These are phyloP conservation scores for Solanum etuberosum DNA, from an alignment of 257 asterid species.

Conservation along the genomic window DNA sequence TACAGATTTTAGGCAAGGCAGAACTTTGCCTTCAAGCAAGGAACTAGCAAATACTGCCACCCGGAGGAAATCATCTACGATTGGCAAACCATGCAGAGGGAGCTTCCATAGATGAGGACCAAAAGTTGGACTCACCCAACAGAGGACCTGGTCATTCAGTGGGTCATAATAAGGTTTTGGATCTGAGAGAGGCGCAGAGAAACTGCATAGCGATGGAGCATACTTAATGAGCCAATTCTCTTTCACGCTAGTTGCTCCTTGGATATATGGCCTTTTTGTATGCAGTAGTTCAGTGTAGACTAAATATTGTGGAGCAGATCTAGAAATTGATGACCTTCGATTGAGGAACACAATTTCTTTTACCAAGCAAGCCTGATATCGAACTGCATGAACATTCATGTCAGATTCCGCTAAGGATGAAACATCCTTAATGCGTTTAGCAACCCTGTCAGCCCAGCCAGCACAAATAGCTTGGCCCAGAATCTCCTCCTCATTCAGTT, in stretches of 20 bases:
- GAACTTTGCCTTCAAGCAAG: slow-evolving; percentile 64
- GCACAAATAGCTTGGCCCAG: slow-evolving; percentile 79
- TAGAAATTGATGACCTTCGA: slow-evolving; percentile 61
- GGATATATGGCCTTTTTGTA: slow-evolving; percentile 69
- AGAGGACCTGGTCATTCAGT: slow-evolving; percentile 42
- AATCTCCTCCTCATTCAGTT: slow-evolving; percentile 61
- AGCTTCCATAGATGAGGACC: slow-evolving; percentile 76
- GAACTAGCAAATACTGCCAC: slow-evolving; percentile 52
- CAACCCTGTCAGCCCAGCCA: slow-evolving; percentile 91
- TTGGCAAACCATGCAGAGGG: slow-evolving; percentile 50
- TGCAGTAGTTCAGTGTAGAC: slow-evolving; percentile 65
- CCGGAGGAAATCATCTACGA: slow-evolving; percentile 28
- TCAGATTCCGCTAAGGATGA: slow-evolving; percentile 39
- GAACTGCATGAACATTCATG: slow-evolving; percentile 33
- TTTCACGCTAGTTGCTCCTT: slow-evolving; percentile 69
- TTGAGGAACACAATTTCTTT: slow-evolving; percentile 63
- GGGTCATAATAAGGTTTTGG: slow-evolving; percentile 64
- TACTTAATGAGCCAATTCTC: slow-evolving; percentile 63
- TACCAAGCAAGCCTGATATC: slow-evolving; percentile 69
- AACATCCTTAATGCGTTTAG: slow-evolving; percentile 45
- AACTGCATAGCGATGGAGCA: slow-evolving; percentile 48
- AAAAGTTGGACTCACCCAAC: slow-evolving; percentile 64
- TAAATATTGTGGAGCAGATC: slow-evolving; percentile 64
- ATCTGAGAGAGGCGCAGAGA: slow-evolving; percentile 73
- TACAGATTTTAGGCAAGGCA: slow-evolving; percentile 56